Percentiles rank a stretch among this genome's conserved stretches.
phyloP scores from a whole-genome alignment of 2,329 filamentous ascomycete genomes.

The Thelonectria rubi region DNA sequence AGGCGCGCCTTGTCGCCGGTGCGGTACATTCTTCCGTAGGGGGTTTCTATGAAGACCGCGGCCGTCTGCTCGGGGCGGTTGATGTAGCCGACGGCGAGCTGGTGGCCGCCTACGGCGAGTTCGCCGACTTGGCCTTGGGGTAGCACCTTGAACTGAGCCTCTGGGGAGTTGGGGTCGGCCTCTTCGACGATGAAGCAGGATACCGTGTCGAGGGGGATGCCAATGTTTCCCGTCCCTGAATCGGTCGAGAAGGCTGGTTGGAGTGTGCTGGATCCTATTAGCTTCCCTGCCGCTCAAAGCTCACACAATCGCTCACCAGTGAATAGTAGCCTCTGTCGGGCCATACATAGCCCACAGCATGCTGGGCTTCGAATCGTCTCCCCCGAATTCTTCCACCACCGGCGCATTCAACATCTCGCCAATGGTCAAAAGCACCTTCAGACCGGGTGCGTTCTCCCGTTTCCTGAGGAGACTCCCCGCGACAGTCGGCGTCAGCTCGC shows the following conservation, averaged over 20 bases:
- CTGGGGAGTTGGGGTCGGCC: slow-evolving; percentile 30
- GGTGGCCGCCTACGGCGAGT: slow-evolving; percentile 80
- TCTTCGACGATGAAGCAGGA: slow-evolving; percentile 76
- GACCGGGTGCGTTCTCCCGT: slow-evolving; percentile 70
- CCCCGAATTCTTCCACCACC: slow-evolving; percentile 83
- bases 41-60: slow-evolving; percentile 73
- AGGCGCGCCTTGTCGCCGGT: slow-evolving; percentile 86
- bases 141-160: slow-evolving; percentile 60
- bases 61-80: slow-evolving; percentile 81
- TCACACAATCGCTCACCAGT: slow-evolving; percentile 65
- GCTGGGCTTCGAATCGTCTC: slow-evolving; percentile 58
- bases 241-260: slow-evolving; percentile 67
- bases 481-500: slow-evolving; percentile 89
- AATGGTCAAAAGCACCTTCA: slow-evolving; percentile 83
- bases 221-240: slow-evolving; percentile 74
- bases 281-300: neutral
- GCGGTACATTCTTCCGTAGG: slow-evolving; percentile 77
- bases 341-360: slow-evolving; percentile 95
- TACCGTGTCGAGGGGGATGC: slow-evolving; percentile 81
- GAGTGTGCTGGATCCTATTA: slow-evolving; percentile 64
- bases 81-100: slow-evolving; percentile 83
- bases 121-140: slow-evolving; percentile 77
- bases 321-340: slow-evolving; percentile 90
- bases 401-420: slow-evolving; percentile 88
- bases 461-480: slow-evolving; percentile 77